Conservation (phyloP, 23 red algal species). For the Gracilariopsis chorda region DNA sequence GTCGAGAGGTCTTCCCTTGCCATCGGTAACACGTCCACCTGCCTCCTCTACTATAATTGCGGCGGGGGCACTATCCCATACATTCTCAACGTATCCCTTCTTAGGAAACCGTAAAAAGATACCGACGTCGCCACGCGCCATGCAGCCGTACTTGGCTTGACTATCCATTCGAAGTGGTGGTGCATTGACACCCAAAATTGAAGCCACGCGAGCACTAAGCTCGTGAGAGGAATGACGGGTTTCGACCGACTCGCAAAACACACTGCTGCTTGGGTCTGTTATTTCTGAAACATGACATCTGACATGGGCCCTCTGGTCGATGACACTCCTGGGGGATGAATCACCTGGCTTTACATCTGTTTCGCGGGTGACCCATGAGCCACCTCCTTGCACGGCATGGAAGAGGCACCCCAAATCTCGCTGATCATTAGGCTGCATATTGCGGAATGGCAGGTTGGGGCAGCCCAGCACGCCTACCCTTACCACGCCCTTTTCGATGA, state of each 20-base stretch:
- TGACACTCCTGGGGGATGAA: not conserved
- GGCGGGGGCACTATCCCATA: conserved; percentile 97
- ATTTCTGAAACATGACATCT: conserved; percentile 2
- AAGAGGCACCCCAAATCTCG: conserved; percentile 40
- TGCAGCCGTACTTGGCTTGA: conserved; percentile 90
- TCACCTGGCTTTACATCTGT: not conserved
- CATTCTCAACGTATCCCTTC: conserved; percentile 91
- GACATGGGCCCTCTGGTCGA: not conserved
- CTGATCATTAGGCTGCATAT: not conserved
- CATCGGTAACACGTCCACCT: conserved; percentile 90
- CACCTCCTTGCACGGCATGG: conserved; percentile 48
- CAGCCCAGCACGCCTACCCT: conserved; percentile 90
- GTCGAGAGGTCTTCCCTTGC: conserved; percentile 76
- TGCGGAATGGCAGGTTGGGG: conserved; percentile 64
- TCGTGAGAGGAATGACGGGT: conserved; percentile 73
- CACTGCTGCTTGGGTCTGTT: conserved; percentile 19
- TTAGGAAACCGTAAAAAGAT: conserved; percentile 96
- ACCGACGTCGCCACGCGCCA: conserved; percentile 83
- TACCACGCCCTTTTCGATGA: conserved; percentile 59
- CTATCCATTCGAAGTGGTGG: conserved; percentile 81
- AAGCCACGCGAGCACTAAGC: conserved; percentile 68
- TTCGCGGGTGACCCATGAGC: conserved; percentile 45
- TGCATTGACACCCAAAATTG: conserved; percentile 67
- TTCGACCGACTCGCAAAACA: conserved; percentile 88
- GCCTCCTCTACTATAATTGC: conserved; percentile 85